Evolutionary conservation across 164 flowering plant genomes (phyloP).

Genomic region (Pachysandra terminalis): DNA sequence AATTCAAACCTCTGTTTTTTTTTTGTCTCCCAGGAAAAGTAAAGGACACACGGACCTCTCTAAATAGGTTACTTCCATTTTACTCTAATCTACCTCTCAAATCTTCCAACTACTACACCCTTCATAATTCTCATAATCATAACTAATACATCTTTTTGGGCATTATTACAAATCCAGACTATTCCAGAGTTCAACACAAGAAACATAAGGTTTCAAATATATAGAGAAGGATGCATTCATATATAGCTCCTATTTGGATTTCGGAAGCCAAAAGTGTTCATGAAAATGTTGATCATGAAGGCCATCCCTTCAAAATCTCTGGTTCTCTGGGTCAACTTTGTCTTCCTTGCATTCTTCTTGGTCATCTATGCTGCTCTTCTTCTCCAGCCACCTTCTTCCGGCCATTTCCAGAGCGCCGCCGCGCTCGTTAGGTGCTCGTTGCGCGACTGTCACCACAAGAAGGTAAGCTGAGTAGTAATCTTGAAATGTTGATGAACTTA

Average conservation of each 20-base stretch:
- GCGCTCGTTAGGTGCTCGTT: constrained; percentile 53
- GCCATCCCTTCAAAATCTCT: constrained; percentile 57
- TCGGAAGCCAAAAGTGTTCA: constrained; percentile 1
- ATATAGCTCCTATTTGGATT: constrained; percentile 5
- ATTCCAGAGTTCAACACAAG: no score
- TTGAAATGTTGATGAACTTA: no score
- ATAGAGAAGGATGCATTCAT: not conserved
- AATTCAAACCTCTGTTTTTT: no score
- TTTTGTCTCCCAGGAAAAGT: no score
- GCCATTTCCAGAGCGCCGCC: constrained; percentile 36
- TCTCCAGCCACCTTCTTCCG: constrained; percentile 52
- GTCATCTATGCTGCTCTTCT: constrained; percentile 52
- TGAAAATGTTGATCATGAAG: constrained; percentile 34
- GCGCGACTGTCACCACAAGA: constrained; percentile 67
- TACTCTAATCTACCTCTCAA: no score
- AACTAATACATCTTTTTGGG: no score
- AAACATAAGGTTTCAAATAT: no score
- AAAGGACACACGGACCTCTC: no score
- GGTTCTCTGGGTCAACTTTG: constrained; percentile 57
- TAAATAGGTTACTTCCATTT: no score
- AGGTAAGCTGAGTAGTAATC: constrained; percentile 87
- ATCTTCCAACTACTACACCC: no score
- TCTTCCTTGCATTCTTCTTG: constrained; percentile 60
- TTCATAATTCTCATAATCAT: no score
- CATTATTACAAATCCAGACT: no score